Percentiles rank a stretch among this genome's conserved stretches.
Evolutionary conservation across 371 early-diverging fungal genomes (phyloP).

Genomic region (Mycotypha africana): DNA sequence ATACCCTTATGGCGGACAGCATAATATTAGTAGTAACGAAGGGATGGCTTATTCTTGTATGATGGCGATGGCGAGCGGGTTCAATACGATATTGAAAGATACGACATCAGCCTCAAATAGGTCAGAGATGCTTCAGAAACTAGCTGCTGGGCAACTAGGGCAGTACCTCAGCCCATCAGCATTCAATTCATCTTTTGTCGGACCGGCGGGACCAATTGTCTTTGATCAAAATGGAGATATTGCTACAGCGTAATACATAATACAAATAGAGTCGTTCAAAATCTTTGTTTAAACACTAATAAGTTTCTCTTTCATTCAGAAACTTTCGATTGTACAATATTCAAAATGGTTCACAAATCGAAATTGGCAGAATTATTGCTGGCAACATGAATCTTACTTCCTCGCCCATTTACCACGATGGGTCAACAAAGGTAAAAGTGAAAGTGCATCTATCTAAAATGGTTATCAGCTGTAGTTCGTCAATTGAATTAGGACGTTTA

Average conservation of each 20-base stretch:
- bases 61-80: slow-evolving; percentile 49
- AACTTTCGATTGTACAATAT: slow-evolving; percentile 49
- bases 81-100: slow-evolving; percentile 29
- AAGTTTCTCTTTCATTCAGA: slow-evolving; percentile 7
- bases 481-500: slow-evolving; percentile 2
- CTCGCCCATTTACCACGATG: slow-evolving; percentile 48
- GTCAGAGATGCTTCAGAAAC: slow-evolving; percentile 9
- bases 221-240: slow-evolving; percentile 55
- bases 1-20: slow-evolving; percentile 33
- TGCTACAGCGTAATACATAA: slow-evolving; percentile 34
- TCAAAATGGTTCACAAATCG: slow-evolving; percentile 37
- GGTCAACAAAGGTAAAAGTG: slow-evolving; percentile 26
- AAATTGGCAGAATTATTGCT: slow-evolving; percentile 45
- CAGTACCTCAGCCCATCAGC: slow-evolving; percentile 22
- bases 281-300: too few species aligned
- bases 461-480: not conserved
- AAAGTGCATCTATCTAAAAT: not conserved
- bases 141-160: slow-evolving; percentile 28
- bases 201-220: slow-evolving; percentile 53
- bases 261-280: too few species aligned
- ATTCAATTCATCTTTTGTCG: slow-evolving; percentile 48
- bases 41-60: slow-evolving; percentile 51
- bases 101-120: slow-evolving; percentile 10
- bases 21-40: slow-evolving; percentile 28
- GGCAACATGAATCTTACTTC: slow-evolving; percentile 43